Evolutionary conservation across 2,329 filamentous ascomycete species (phyloP), one percentile per base, ranked within the genome.

Genomic region (Aureobasidium lini): DNA sequence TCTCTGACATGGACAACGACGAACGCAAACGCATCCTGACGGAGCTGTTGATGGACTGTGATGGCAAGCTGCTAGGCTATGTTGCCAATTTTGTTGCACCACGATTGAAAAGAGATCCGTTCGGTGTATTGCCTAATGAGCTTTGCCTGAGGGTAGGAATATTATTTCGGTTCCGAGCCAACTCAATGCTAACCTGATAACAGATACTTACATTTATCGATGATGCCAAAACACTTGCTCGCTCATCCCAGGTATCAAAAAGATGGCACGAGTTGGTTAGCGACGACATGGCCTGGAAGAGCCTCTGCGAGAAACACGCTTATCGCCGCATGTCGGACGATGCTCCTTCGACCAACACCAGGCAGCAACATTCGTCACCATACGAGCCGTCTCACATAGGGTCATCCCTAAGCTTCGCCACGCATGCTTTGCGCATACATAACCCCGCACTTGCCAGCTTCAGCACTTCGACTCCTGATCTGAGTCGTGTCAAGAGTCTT

Each of bases 261-360:
- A 84, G 92, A 71, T 99, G 94, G 94, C 84, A 90, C 63, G 92
- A 96, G 73, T 81, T 99, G 7, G 81, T 99, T 52, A 93, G 88
- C 70, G 94, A 99, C 72, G 94, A 99, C 72, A 92, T 96, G 75
- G 95, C 94, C 1, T 99, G 94, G 94, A 96, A 96, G 77, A 90
- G 94, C 62, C 81, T 99, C 18, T 97, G 93, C 71, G 90, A 95
- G 64, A 96, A 96, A 75, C 93, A 96, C 72, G 91, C 94, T 62
- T 99, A 96, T 72, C 84, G 82, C 50, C 74, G 79, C 54, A 71
- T 81, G 53, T 79, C 80, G 74, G 75, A 77, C 57, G 66, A 69
- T 36, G 37, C 65, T 18, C 49, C 59, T 34, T 48, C 60, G 16
- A 39, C 23, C n/a, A 52, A 31, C 34, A 39, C 28, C 31, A 62